These are phyloP conservation scores for Colletotrichum horii DNA, from an alignment of 2,329 filamentous ascomycete genomes.

Conservation along the genomic window DNA sequence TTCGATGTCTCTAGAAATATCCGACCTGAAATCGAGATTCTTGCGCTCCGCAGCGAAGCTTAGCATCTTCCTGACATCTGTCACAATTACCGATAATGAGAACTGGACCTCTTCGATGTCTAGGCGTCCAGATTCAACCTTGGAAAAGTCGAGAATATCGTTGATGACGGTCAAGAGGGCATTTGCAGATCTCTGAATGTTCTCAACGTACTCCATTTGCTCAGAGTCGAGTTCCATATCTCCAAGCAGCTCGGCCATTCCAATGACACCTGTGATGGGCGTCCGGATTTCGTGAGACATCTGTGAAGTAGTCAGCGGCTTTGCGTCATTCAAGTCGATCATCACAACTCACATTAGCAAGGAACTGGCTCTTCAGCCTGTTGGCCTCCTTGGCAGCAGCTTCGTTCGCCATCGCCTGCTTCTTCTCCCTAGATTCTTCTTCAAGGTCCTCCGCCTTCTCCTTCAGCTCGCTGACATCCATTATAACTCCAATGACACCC, in stretches of 20 bases:
- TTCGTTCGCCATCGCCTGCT: conserved; percentile 74
- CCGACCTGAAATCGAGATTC: conserved; percentile 72
- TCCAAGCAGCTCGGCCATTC: conserved; percentile 77
- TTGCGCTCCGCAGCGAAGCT: conserved; percentile 84
- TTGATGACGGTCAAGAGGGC: conserved; percentile 88
- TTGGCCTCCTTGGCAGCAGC: conserved; percentile 81
- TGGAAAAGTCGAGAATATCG: conserved; percentile 89
- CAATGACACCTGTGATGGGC: conserved; percentile 80
- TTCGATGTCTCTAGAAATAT: conserved; percentile 67
- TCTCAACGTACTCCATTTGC: conserved; percentile 76
- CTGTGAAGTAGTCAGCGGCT: conserved; percentile 29
- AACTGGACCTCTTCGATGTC: conserved; percentile 85
- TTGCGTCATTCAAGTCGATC: neutral
- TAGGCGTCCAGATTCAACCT: conserved; percentile 78
- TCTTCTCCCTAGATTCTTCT: conserved; percentile 71
- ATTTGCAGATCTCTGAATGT: conserved; percentile 80
- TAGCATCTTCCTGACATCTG: conserved; percentile 86
- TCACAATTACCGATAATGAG: conserved; percentile 73
- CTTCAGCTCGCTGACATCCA: conserved; percentile 79
- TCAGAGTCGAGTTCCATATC: conserved; percentile 73
- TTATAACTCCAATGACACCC: conserved; percentile 78
- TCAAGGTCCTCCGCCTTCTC: conserved; percentile 67
- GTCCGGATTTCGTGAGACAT: conserved; percentile 84
- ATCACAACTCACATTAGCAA: conserved; percentile 61
- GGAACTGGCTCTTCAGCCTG: conserved; percentile 79